phyloP scores from a whole-genome alignment of 352 stramenopile species.

The Globisporangium sylvaticum region DNA sequence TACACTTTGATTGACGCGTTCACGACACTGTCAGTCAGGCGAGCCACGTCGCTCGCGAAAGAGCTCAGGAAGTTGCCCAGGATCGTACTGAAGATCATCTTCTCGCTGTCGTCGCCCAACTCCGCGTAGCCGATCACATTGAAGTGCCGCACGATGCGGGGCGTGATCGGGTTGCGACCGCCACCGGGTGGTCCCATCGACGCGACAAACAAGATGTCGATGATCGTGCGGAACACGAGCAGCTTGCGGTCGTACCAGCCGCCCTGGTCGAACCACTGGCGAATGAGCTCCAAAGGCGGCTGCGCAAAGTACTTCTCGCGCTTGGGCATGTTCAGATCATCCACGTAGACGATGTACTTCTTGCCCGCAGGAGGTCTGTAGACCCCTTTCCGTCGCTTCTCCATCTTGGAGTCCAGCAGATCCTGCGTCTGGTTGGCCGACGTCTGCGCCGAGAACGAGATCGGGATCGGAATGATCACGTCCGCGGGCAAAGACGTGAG shows the following conservation, averaged over 20 bases:
- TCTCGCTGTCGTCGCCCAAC: conserved; percentile 86
- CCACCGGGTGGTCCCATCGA: conserved; percentile 92
- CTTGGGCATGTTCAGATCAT: conserved; percentile 96
- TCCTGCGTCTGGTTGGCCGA: conserved; percentile 92
- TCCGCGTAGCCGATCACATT: conserved; percentile 92
- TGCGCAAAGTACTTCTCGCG: conserved; percentile 93
- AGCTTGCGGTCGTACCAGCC: conserved; percentile 95
- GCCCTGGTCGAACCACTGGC: conserved; percentile 92
- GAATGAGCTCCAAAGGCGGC: conserved; percentile 92
- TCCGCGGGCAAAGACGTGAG: conserved; percentile 84
- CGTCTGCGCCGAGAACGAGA: conserved; percentile 92
- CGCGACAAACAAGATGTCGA: conserved; percentile 87
- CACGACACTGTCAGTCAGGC: conserved; percentile 69
- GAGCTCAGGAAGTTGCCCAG: conserved; percentile 78
- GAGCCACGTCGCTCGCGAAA: conserved; percentile 49
- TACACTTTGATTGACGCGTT: conserved; percentile 88
- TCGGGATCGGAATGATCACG: conserved; percentile 86
- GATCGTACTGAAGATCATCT: conserved; percentile 92
- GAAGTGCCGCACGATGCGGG: conserved; percentile 90
- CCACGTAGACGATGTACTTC: conserved; percentile 93
- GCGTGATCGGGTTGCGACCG: conserved; percentile 89
- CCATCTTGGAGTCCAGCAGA: conserved; percentile 90
- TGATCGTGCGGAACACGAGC: conserved; percentile 86
- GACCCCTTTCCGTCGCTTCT: conserved; percentile 91
- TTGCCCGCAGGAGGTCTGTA: conserved; percentile 90